These are phyloP conservation scores for Wickerhamiella dianesei DNA, from an alignment of 805 yeast genomes.

Conservation along the genomic window DNA sequence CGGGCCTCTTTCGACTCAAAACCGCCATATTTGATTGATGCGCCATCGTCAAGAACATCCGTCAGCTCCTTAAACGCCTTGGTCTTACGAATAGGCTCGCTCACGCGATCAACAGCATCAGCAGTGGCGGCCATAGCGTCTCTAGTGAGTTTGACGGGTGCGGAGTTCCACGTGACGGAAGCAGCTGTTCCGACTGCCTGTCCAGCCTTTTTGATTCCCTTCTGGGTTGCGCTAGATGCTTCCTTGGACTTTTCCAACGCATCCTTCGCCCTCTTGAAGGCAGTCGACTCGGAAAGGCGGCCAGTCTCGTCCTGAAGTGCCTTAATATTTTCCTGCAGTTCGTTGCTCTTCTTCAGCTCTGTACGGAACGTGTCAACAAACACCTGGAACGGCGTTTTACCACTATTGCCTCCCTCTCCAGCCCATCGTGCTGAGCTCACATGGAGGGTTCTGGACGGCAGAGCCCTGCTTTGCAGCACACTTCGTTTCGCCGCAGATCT, in stretches of 20 bases:
- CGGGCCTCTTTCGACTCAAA: constrained; percentile 77
- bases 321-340: constrained; percentile 82
- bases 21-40: constrained; percentile 80
- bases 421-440: neutral
- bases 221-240: constrained; percentile 50
- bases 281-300: constrained; percentile 82
- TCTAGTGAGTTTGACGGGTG: constrained; percentile 81
- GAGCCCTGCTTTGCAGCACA: neutral
- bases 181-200: constrained; percentile 85
- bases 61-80: constrained; percentile 77
- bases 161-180: constrained; percentile 88
- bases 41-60: constrained; percentile 85
- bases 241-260: constrained; percentile 80
- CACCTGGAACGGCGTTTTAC: constrained; percentile 60
- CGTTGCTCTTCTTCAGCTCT: constrained; percentile 84
- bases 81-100: constrained; percentile 88
- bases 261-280: constrained; percentile 82
- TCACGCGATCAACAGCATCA: constrained; percentile 63
- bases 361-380: constrained; percentile 81
- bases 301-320: constrained; percentile 95
- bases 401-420: neutral
- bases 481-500: neutral
- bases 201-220: constrained; percentile 79
- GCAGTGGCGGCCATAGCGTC: constrained; percentile 72
- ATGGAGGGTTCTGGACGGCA: neutral